Conservation (phyloP, 2,329 filamentous ascomycete genomes). For the Leptographium lundbergii region DNA sequence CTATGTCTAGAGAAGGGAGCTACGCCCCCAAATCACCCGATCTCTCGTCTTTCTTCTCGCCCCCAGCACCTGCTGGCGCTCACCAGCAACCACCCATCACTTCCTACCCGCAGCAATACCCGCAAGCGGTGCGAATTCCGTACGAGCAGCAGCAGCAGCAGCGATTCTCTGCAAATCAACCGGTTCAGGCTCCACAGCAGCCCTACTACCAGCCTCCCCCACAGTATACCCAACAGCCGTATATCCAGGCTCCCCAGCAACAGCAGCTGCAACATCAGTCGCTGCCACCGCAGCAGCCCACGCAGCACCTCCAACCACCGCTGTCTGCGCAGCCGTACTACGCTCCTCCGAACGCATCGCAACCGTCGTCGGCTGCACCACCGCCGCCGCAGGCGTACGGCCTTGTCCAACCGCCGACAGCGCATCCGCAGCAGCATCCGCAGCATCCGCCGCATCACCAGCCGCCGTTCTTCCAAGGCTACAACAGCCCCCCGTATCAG, state of each 20-base stretch:
- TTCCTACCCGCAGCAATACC: conserved; percentile 16
- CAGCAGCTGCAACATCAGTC: background rate
- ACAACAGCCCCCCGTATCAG: conserved; percentile 2
- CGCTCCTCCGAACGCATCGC: background rate
- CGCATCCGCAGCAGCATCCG: background rate
- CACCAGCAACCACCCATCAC: conserved; percentile 13
- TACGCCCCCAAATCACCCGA: conserved; percentile 48
- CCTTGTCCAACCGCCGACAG: background rate
- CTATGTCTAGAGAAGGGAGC: conserved; percentile 36
- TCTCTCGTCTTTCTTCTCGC: conserved; percentile 41
- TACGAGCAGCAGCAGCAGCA: conserved; percentile 7
- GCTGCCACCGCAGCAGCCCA: background rate
- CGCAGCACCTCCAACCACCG: background rate
- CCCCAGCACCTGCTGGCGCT: conserved; percentile 17
- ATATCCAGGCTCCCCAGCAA: conserved; percentile 8
- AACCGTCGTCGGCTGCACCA: background rate
- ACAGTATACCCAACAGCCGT: conserved; percentile 4
- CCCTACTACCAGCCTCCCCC: conserved; percentile 11
- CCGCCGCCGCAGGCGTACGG: background rate
- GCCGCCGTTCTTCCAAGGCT: conserved; percentile 1
- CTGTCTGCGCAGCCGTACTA: background rate
- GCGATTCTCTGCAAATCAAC: conserved; percentile 1
- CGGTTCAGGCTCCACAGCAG: conserved; percentile 12
- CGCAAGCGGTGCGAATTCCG: conserved; percentile 14
- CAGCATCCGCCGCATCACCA: background rate